Evolutionary conservation across 2,329 filamentous ascomycete species (phyloP), one percentile per base, ranked within the genome.

Genomic region (Fusarium zealandicum): DNA sequence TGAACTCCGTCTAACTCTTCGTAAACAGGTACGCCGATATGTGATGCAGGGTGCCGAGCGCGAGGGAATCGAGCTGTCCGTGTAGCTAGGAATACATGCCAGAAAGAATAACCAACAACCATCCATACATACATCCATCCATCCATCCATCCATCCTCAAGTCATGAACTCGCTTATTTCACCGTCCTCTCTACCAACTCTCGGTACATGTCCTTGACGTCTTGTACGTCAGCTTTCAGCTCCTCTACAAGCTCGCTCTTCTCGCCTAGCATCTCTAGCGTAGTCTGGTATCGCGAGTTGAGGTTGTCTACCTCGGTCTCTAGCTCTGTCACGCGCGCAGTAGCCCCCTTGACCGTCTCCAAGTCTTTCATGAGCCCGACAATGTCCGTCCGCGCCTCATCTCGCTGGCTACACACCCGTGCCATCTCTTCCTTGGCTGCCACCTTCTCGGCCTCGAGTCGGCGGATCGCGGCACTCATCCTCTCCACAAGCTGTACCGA

Each of bases 231-330:
- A 11, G 90, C 88, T 73, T 82, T 86, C 63, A 99, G 78, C 79
- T 99, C 95, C 70, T 96, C 92, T 2, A 96, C 93, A 69, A 89
- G 79, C 79, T 99, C 95, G 73, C 92, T 96, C 83, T 96, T 96
- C 82, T 99, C 95, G 2, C 95, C 95, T 51, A 99, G 77, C 86
- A 98, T 88, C 77, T 98, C 93, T 46, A 99, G 79, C 54, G 92
- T 96, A 12, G 92, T 95, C 71, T 96, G 87, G 71, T 98, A 96
- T 66, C 93, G 82, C 58, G 85, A 79, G 67, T 90, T 87, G 61
- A 97, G 78, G 35, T 85, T 83, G 22, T 76, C 77, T 42, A 96
- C 78, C 64, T 92, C 84, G 38, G 75, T 76, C 72, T 96, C 88
- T 12, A 97, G 73, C 54, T 82, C 80, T 16, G 79, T 77, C 1